These are phyloP conservation scores for Pseudotsuga menziesii DNA, from an alignment of 75 land plant genomes.

Conservation along the genomic window DNA sequence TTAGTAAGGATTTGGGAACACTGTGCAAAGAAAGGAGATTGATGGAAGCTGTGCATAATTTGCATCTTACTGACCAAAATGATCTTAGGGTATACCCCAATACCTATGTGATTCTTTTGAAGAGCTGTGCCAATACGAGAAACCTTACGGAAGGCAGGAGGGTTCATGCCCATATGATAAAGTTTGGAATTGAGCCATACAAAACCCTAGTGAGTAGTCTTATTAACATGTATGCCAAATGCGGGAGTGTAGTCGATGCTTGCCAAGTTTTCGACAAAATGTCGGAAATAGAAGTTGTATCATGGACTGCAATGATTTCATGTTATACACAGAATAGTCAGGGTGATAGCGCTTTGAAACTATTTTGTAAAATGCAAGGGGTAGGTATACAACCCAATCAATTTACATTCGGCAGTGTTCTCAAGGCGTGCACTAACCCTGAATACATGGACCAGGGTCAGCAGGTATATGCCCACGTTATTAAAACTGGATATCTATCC, in stretches of 20 bases:
- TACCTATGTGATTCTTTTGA: constrained; percentile 8
- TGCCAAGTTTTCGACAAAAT: constrained; percentile 8
- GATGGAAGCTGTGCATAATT: not conserved
- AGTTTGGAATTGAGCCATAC: constrained; percentile 21
- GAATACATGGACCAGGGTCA: constrained; percentile 32
- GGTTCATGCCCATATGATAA: constrained; percentile 36
- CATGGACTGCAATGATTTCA: constrained; percentile 23
- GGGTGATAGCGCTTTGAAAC: constrained; percentile 2
- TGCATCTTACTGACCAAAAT: not conserved
- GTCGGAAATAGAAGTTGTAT: constrained; percentile 10
- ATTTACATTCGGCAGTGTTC: constrained; percentile 45
- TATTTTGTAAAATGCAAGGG: constrained; percentile 32
- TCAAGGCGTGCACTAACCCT: constrained; percentile 53
- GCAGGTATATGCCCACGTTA: constrained; percentile 43
- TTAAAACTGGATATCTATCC: constrained; percentile 10
- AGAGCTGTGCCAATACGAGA: constrained; percentile 20
- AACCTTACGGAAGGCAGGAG: constrained; percentile 17
- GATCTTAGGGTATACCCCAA: not conserved
- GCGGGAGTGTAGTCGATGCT: constrained; percentile 10
- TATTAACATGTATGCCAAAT: constrained; percentile 37
- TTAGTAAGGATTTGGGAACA: not conserved
- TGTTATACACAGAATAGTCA: constrained; percentile 12
- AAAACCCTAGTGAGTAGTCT: constrained; percentile 36
- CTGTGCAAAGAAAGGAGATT: not conserved
- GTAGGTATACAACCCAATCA: constrained; percentile 37